Evolutionary conservation across 306 rosid genomes (phyloP), one percentile per base, ranked within the genome.

Genomic region (Begonia peltatifolia): DNA sequence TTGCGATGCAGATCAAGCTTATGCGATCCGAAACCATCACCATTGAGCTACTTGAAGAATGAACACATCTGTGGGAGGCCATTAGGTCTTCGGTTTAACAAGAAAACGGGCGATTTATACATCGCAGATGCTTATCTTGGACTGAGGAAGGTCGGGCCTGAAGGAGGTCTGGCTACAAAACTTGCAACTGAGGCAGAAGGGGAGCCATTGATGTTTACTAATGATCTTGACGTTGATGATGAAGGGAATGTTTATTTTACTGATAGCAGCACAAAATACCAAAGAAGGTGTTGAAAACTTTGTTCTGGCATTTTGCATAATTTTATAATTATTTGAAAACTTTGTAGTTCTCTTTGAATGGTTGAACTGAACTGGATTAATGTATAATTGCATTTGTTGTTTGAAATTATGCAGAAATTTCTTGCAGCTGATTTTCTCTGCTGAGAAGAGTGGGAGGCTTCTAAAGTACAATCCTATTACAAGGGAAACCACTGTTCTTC

Each of bases 31-130:
- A 71, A 72, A 62, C 72, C 75, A 46, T 68, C 82, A n/a, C 72
- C 90, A 38, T 52, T 83, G 35, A 81, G 94, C 65, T 85, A 85
- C 73, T 47, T 74, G 65, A 73, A 57, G 72, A 76, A 72, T 57
- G 97, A 89, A 55, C 95, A 89, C 73, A 80, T 89, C 25, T 89
- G 97, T 57, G 97, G 97, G 54, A 80, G 97, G 72, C 97, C 97
- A 60, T 55, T 89, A 72, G 95, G 97, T 46, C 83, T 85, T 12
- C 87, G 95, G 46, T 89, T 89, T 68, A 61, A 89, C 81, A 85
- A 85, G 87, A 85, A 80, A 71, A 82, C 97, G 12, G 97, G 94
- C 30, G 79, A 89, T 69, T 59, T 89, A 61, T 85, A 85, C 76
- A 89, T 89, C 38, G 90, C 97, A 17, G 97, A 89, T 76, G 85